A percentile compares a stretch with the other conserved stretches of the same genome.
Evolutionary conservation across 2,329 filamentous ascomycete genomes (phyloP).

Genomic region (Akanthomyces lecanii): DNA sequence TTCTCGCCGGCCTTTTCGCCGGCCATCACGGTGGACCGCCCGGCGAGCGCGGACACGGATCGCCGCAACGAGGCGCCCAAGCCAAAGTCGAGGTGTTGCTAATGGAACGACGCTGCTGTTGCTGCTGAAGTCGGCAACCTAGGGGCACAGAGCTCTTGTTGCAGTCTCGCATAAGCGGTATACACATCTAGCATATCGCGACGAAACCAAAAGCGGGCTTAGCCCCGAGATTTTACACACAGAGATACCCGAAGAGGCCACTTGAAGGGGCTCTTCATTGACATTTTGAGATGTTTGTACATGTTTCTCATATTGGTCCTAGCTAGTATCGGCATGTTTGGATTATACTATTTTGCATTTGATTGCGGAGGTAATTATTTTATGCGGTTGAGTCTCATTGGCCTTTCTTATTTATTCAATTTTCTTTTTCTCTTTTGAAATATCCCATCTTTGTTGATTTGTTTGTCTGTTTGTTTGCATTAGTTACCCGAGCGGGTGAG

Average conservation of each 20-base stretch:
- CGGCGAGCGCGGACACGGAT: slow-evolving; percentile 26
- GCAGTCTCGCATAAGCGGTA: background rate
- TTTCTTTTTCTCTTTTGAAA: background rate
- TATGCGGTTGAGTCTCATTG: background rate
- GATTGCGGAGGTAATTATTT: background rate
- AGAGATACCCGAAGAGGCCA: slow-evolving; percentile 6
- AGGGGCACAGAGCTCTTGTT: background rate
- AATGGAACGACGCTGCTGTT: background rate
- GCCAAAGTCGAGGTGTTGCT: slow-evolving; percentile 27
- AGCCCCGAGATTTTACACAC: background rate
- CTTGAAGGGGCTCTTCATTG: background rate
- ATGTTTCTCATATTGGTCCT: background rate
- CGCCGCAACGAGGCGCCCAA: slow-evolving; percentile 21
- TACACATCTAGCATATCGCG: background rate
- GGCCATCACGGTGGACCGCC: slow-evolving; percentile 45
- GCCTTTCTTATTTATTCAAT: background rate
- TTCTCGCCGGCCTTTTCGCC: slow-evolving; percentile 53
- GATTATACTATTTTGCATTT: slow-evolving; percentile 1
- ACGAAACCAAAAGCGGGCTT: too few relatives aligned
- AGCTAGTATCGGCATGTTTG: background rate
- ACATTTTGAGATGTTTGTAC: slow-evolving; percentile 4
- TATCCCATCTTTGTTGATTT: too few relatives aligned
- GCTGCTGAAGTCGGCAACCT: too few relatives aligned
- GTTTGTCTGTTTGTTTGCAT: too few relatives aligned
- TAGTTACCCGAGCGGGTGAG: too few relatives aligned